These are phyloP conservation scores for Glycyrrhiza uralensis DNA, from an alignment of 306 rosid species.

Conservation along the genomic window DNA sequence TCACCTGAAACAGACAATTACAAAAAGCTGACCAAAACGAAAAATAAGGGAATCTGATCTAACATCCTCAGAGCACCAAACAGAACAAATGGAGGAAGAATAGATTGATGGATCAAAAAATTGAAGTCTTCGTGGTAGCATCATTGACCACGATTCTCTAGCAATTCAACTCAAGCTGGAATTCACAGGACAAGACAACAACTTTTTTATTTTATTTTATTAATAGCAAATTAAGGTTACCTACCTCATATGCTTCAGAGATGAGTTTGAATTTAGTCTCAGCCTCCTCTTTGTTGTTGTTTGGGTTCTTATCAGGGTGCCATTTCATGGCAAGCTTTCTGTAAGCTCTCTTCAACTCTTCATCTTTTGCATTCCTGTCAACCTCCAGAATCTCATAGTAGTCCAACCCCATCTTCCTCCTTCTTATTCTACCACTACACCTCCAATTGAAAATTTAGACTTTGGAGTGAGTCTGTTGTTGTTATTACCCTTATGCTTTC, in stretches of 20 bases:
- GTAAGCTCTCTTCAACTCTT: slow-evolving; percentile 77
- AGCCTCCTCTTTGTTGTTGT: slow-evolving; percentile 73
- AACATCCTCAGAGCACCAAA: background rate
- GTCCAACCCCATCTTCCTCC: slow-evolving; percentile 37
- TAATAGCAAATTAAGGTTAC: no score
- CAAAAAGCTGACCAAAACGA: background rate
- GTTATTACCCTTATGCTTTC: no score
- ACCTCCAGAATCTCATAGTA: slow-evolving; percentile 78
- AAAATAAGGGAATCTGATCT: slow-evolving; percentile 12
- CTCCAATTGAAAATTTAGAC: no score
- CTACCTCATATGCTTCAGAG: slow-evolving; percentile 81
- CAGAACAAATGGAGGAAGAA: background rate
- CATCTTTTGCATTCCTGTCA: slow-evolving; percentile 65
- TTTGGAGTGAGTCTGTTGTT: background rate
- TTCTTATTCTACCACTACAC: background rate
- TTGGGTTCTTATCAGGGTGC: slow-evolving; percentile 92
- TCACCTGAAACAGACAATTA: background rate
- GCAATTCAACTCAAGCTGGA: background rate
- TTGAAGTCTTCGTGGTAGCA: no score
- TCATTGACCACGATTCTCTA: no score
- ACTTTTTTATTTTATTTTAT: no score
- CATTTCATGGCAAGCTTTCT: slow-evolving; percentile 90
- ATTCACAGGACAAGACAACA: no score
- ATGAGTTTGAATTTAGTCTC: slow-evolving; percentile 79
- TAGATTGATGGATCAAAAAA: background rate